Evolutionary conservation across 805 yeast species (phyloP).

Genomic region (Sugiyamaella floridensis): DNA sequence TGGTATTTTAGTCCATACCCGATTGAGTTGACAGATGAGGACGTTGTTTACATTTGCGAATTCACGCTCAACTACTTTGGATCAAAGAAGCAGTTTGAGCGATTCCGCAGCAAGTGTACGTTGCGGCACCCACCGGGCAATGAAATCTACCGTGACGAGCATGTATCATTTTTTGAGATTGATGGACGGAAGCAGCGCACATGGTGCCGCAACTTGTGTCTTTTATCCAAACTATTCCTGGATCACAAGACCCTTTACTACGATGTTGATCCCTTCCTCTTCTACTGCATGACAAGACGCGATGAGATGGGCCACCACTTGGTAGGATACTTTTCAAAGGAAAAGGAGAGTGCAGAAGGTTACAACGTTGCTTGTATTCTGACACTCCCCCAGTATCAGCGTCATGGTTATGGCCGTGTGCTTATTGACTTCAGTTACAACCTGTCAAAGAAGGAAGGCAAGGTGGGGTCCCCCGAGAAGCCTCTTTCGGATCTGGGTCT

Average conservation of each 20-base stretch:
- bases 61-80: constrained; percentile 85
- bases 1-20: constrained; percentile 99
- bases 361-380: constrained; percentile 96
- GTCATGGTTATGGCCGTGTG: constrained; percentile 88
- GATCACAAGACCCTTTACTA: constrained; percentile 96
- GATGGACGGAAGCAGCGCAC: constrained; percentile 95
- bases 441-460: constrained; percentile 78
- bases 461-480: constrained; percentile 94
- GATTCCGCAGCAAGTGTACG: constrained; percentile 82
- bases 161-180: constrained; percentile 91
- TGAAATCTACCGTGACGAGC: constrained; percentile 89
- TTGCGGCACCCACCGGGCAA: constrained; percentile 97
- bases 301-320: constrained; percentile 91
- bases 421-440: constrained; percentile 91
- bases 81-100: constrained; percentile 81
- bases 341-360: constrained; percentile 90
- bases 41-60: constrained; percentile 83
- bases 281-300: constrained; percentile 88
- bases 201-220: constrained; percentile 94
- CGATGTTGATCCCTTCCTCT: constrained; percentile 95
- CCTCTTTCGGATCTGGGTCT: constrained; percentile 94
- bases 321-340: constrained; percentile 95
- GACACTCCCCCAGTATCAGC: constrained; percentile 92
- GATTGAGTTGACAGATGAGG: constrained; percentile 86
- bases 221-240: constrained; percentile 79